phyloP scores from a whole-genome alignment of 2,329 filamentous ascomycete species.

The Aurifilum marmelostoma region DNA sequence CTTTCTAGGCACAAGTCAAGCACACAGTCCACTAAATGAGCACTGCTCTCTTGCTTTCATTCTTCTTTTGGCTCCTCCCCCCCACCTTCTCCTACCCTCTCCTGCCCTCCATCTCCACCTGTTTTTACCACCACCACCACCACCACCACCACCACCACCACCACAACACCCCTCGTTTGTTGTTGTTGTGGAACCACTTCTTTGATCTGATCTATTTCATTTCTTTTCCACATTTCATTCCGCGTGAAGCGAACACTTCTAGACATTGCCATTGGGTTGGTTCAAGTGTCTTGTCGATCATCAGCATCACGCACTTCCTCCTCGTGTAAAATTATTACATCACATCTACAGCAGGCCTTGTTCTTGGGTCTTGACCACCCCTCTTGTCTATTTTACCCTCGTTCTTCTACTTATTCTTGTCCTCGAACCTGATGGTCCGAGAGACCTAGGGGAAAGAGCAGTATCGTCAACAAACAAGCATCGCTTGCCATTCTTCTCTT shows the following conservation, averaged over 20 bases:
- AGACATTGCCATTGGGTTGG: conserved; percentile 10
- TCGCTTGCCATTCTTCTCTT: neutral
- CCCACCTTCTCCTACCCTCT: neutral
- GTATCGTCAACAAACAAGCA: neutral
- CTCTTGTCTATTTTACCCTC: neutral
- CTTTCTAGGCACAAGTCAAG: neutral
- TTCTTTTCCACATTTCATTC: neutral
- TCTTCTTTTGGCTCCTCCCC: neutral
- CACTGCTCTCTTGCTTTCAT: neutral
- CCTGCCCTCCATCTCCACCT: neutral
- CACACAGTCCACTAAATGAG: conserved; percentile 4
- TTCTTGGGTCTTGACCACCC: neutral
- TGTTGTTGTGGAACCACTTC: conserved; percentile 6
- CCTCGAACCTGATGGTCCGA: no score
- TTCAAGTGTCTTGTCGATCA: conserved; percentile 10
- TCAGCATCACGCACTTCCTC: neutral
- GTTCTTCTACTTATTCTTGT: no score
- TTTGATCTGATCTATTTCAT: neutral
- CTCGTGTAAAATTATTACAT: conserved; percentile 4
- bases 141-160: neutral
- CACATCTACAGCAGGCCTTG: neutral
- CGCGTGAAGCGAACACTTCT: neutral
- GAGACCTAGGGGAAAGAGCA: neutral
- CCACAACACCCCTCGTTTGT: neutral
- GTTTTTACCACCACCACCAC: neutral